Evolutionary conservation across 495 filamentous ascomycete genomes (phyloP).

Genomic region (Aspergillus sclerotiicarbonarius): DNA sequence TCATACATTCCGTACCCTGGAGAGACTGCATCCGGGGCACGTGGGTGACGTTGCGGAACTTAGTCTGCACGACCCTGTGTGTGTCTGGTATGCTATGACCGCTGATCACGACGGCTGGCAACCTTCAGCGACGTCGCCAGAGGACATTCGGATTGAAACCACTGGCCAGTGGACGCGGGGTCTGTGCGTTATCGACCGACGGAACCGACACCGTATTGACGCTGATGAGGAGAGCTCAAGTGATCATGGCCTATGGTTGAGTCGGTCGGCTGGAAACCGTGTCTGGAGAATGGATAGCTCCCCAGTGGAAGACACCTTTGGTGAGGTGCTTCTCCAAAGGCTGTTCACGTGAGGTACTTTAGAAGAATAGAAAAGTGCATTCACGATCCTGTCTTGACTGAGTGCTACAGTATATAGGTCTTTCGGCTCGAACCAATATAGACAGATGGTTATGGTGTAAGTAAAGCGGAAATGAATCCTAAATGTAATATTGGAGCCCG

Average conservation of each 20-base stretch:
- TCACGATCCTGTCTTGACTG: not conserved
- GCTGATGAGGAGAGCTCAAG: slow-evolving; percentile 53
- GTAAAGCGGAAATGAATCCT: not conserved
- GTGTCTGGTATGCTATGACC: slow-evolving; percentile 81
- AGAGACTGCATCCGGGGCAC: slow-evolving; percentile 52
- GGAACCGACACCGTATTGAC: slow-evolving; percentile 60
- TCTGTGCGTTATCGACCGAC: slow-evolving; percentile 79
- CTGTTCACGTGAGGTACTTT: slow-evolving; percentile 31
- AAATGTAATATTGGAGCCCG: not conserved
- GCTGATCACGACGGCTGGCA: slow-evolving; percentile 40
- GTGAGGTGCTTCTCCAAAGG: slow-evolving; percentile 39
- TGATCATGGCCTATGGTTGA: slow-evolving; percentile 76
- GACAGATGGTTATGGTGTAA: not conserved
- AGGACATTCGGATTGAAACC: slow-evolving; percentile 85
- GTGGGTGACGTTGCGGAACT: slow-evolving; percentile 57
- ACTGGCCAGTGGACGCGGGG: slow-evolving; percentile 91
- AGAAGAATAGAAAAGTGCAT: too few relatives aligned
- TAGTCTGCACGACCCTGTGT: slow-evolving; percentile 83
- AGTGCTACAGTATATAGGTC: not conserved
- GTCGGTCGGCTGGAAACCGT: slow-evolving; percentile 66
- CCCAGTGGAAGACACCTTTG: slow-evolving; percentile 43
- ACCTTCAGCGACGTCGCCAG: slow-evolving; percentile 39
- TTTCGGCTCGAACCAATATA: not conserved
- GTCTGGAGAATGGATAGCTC: slow-evolving; percentile 63
- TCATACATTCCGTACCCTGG: slow-evolving; percentile 74